Evolutionary conservation across 345 rosid species (phyloP), one percentile per base, ranked within the genome.

Genomic region (Hibiscus mutabilis): DNA sequence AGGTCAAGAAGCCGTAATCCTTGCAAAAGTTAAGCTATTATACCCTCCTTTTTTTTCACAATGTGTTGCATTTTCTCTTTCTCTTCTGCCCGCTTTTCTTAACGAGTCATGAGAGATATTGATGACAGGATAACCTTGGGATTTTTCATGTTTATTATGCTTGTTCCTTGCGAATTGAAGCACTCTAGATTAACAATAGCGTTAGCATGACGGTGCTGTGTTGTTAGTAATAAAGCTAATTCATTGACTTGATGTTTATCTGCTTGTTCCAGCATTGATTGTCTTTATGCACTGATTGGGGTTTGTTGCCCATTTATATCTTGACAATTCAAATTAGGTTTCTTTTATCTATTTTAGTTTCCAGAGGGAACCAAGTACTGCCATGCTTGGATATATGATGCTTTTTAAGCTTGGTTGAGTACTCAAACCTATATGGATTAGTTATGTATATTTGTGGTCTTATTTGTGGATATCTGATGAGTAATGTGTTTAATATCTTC

Each of bases 1-100:
- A 83, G 64, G 72, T 84, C 88, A 16, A 78, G 88, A 66, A 86
- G 90, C 53, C 84, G 85, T 72, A 86, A 88, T 66, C 90, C 90
- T 73, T 76, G 78, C 2, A 83, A 71, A 69, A 84, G 82, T 86
- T 29, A 69, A 84, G 82, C 85, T 29, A 3, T 27, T 24, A 29
- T 59, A 18, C 12, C 15, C 24, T 5, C 9, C 9, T 21, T 19
- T 13, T 56, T 14, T 21, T 57, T 69, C 18, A 4, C 18, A 4
- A 24, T 22, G 33, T 13, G 1, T 46, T 37, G 16, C 44, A 25
- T 49, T 47, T 46, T 33, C 37, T 51, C 31, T 24, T 2, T 22
- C 16, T 66, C n/a, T 37, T 42, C 2, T 63, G 27, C 11, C 18
- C 10, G 2, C 16, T 40, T 64, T 64, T 64, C 68, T 40, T 8